These are phyloP conservation scores for Apiotrichum montevideense DNA, from an alignment of 1,284 basidiomycete genomes.

Conservation along the genomic window DNA sequence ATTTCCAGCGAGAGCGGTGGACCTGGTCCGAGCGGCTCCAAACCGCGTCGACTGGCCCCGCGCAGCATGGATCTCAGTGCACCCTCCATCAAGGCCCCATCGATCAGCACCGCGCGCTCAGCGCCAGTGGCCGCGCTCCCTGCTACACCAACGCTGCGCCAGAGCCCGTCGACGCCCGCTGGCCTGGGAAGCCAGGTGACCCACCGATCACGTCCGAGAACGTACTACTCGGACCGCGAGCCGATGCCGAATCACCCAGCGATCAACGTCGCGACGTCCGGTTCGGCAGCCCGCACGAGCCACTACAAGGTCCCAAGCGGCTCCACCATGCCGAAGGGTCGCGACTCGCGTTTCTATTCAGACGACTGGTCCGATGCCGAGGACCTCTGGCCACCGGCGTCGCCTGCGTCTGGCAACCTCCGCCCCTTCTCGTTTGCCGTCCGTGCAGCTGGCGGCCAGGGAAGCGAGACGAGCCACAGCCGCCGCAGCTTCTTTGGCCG, in stretches of 20 bases:
- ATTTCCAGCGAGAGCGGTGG: conserved; percentile 22
- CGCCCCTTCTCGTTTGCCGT: conserved; percentile 47
- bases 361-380: conserved; percentile 27
- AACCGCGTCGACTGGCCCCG: neutral
- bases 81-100: conserved; percentile 17
- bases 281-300: conserved; percentile 1
- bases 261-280: conserved; percentile 1
- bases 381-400: conserved; percentile 34
- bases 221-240: conserved; percentile 26
- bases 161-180: conserved; percentile 40
- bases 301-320: conserved; percentile 15
- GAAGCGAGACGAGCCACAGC: conserved; percentile 23
- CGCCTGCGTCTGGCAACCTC: conserved; percentile 23
- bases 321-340: conserved; percentile 10
- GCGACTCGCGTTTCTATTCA: conserved; percentile 12
- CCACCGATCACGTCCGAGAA: conserved; percentile 25
- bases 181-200: conserved; percentile 21
- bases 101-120: conserved; percentile 17
- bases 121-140: conserved; percentile 6
- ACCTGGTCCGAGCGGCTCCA: neutral
- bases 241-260: neutral
- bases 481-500: conserved; percentile 53
- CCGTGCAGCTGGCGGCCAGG: conserved; percentile 30
- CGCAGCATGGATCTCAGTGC: conserved; percentile 14
- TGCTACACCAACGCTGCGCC: conserved; percentile 15